phyloP scores from a whole-genome alignment of 208 protist genomes.

The Crithidia expoeki region DNA sequence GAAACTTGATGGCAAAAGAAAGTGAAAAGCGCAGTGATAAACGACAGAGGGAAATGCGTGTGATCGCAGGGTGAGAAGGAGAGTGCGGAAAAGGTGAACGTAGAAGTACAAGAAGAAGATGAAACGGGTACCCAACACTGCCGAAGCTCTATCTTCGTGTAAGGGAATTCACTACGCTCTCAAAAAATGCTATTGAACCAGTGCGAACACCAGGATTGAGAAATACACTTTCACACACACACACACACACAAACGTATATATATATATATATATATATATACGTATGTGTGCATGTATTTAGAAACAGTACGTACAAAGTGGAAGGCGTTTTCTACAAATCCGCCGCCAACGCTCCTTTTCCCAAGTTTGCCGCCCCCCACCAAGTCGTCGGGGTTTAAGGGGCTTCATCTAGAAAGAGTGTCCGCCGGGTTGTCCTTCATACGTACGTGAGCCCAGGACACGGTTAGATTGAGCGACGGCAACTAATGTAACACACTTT shows the following conservation, averaged over 20 bases:
- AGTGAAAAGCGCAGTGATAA: not conserved
- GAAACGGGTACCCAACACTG: too few species aligned
- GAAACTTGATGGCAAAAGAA: not conserved
- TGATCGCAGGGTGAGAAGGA: too few species aligned
- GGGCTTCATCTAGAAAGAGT: not conserved
- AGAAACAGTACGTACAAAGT: too few species aligned
- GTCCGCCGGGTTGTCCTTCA: constrained; percentile 10
- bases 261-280: not conserved
- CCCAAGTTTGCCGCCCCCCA: constrained; percentile 10
- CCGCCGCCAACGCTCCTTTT: constrained; percentile 8
- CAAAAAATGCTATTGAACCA: too few species aligned
- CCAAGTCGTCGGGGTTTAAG: not conserved
- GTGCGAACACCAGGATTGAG: too few species aligned
- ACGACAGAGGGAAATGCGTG: not conserved
- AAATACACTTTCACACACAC: too few species aligned
- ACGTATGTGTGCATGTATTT: too few species aligned
- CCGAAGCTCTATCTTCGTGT: too few species aligned
- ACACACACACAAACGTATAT: not conserved
- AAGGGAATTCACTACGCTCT: too few species aligned
- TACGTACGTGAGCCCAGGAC: not conserved
- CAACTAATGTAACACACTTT: not conserved
- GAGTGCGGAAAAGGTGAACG: too few species aligned
- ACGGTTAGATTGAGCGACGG: not conserved
- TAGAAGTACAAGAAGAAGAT: too few species aligned
- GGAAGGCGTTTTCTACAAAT: too few species aligned